Conservation (phyloP, 768 basidiomycete species). For the Russula sp. region DNA sequence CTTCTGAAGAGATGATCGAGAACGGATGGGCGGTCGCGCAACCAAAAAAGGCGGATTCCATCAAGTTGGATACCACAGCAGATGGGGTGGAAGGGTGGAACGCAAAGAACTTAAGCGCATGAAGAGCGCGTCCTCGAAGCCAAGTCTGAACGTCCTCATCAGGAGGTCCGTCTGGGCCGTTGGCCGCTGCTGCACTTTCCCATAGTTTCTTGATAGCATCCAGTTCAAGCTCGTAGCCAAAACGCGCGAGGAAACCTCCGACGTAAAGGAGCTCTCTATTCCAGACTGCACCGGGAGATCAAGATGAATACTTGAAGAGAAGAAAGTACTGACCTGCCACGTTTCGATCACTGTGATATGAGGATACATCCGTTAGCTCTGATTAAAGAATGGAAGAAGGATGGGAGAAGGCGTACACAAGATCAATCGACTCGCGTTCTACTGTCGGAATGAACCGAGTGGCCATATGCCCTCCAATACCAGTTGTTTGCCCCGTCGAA, state of each 20-base stretch:
- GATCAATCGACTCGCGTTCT: conserved; percentile 87
- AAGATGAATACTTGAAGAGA: neutral
- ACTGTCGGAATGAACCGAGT: conserved; percentile 93
- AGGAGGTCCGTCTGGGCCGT: conserved; percentile 20
- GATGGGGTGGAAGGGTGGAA: conserved; percentile 87
- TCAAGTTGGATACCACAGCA: conserved; percentile 56
- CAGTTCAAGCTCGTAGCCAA: conserved; percentile 82
- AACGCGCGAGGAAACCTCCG: conserved; percentile 74
- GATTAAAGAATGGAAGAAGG: neutral
- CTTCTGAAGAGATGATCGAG: conserved; percentile 67
- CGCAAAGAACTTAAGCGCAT: conserved; percentile 84
- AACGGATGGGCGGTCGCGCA: conserved; percentile 47
- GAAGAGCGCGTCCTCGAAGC: conserved; percentile 57
- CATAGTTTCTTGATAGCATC: conserved; percentile 51
- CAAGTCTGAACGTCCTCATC: conserved; percentile 40
- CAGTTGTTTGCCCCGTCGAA: conserved; percentile 88
- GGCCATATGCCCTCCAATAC: conserved; percentile 59
- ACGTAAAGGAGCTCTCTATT: conserved; percentile 83
- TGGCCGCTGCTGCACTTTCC: conserved; percentile 39
- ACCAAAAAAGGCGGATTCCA: conserved; percentile 75
- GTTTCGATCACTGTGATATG: conserved; percentile 57
- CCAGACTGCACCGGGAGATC: conserved; percentile 50
- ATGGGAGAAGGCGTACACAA: conserved; percentile 48
- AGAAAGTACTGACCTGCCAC: conserved; percentile 51
- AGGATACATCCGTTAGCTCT: neutral